Base-by-base conservation (phyloP, 2,329 filamentous ascomycete genomes). In the Xylaria sp. region DNA sequence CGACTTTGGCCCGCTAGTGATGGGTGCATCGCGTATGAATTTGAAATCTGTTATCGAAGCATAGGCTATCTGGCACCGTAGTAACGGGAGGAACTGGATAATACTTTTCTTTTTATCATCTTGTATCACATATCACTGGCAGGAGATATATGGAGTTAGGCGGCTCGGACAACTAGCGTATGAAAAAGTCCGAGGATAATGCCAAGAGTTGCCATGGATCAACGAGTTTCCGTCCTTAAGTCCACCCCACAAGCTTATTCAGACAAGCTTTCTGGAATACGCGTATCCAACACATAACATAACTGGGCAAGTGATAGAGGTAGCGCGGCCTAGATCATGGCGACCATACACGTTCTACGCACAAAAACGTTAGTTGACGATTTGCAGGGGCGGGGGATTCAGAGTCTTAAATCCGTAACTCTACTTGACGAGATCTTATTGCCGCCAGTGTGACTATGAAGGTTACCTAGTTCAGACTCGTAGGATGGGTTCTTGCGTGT, bases 251-350 rank as follows among this genome's bases (percentile, higher is more conserved):
- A 30, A 32, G 41, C 50, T 30, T 41, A 15, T 41, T 57, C 9
- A 32, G 34, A 32, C 48, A 55, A 60, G 63, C 48, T 41, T 56
- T 46, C 32, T 45, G 46, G 2, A 46, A 65, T 65, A 65, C 63
- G 63, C 63, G 63, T 65, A 65, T 65, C 60, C 46, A 23, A 55
- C 20, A 34, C 48, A 5, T 30, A 10, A 9, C 15, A 60, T 28
- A 13, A 23, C 32, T 36, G 50, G 20, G 12, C 18, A 41, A n/a
- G 25, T 25, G 39, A 32, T 60, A 6, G 5, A 32, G 23, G 10
- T n/a, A 18, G n/a, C 25, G 10, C 28, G 23, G 8, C 20, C 32
- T 32, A 20, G 46, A 28, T 56, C 57, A 23, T 43, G 30, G 6
- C 25, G 25, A 10, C n/a, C n/a, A 45, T 55, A 25, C 39, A 39